A percentile compares a stretch with the other conserved stretches of the same genome.
Conservation (phyloP, 2,329 filamentous ascomycete species). For the Chaetomiaceae sp. region DNA sequence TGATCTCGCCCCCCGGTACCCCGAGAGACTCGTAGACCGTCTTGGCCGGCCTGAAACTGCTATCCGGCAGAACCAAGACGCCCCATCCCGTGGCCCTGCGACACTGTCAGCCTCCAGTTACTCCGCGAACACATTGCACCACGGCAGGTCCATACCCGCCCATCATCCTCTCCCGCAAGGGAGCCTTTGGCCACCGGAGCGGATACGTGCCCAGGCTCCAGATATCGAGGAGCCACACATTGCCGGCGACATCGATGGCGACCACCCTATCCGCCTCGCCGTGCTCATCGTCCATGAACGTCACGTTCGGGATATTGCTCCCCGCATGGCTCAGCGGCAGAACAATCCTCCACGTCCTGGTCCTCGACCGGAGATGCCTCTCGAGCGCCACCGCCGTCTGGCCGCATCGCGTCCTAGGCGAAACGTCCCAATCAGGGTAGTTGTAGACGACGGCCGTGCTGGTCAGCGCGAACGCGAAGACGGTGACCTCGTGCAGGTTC, state of each 20-base stretch:
- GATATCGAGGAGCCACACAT: slow-evolving; percentile 46
- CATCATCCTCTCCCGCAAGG: background rate
- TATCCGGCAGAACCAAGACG: slow-evolving; percentile 40
- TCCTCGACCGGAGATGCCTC: slow-evolving; percentile 35
- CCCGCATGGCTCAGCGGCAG: slow-evolving; percentile 36
- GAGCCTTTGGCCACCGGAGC: slow-evolving; percentile 24
- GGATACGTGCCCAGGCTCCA: slow-evolving; percentile 36
- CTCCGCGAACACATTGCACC: background rate
- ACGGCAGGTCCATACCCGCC: slow-evolving; percentile 1
- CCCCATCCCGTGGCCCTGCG: slow-evolving; percentile 40
- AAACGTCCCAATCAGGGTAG: slow-evolving; percentile 15
- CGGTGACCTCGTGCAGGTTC: slow-evolving; percentile 55
- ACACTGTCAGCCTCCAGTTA: background rate
- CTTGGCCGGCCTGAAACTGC: slow-evolving; percentile 34
- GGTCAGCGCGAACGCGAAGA: slow-evolving; percentile 45
- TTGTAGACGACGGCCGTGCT: slow-evolving; percentile 1
- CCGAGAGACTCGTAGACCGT: slow-evolving; percentile 29
- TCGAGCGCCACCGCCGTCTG: slow-evolving; percentile 25
- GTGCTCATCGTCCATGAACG: slow-evolving; percentile 40
- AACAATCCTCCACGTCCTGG: slow-evolving; percentile 45
- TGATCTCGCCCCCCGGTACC: slow-evolving; percentile 22
- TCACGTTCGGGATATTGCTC: slow-evolving; percentile 48
- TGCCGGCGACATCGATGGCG: slow-evolving; percentile 46
- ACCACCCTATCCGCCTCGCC: slow-evolving; percentile 46
- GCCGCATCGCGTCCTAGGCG: slow-evolving; percentile 18